A percentile compares a stretch with the other conserved stretches of the same genome.
Conservation (phyloP, 805 yeast genomes). For the Schwanniomyces yamadae region DNA sequence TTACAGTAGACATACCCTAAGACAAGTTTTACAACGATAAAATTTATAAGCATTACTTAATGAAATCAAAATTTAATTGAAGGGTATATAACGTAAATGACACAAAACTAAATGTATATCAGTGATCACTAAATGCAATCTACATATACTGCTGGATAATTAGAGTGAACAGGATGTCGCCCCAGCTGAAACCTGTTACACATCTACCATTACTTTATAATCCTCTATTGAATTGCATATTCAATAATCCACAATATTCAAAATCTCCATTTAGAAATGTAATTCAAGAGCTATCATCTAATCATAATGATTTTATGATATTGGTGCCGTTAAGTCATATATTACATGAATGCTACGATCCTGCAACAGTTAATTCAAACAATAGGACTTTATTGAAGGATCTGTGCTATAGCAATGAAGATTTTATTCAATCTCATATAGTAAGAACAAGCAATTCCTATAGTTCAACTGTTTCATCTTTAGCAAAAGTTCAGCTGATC, state of each 20-base stretch:
- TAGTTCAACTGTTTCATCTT: conserved; percentile 22
- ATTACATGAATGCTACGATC: conserved; percentile 36
- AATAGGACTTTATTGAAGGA: conserved; percentile 42
- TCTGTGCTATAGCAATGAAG: conserved; percentile 52
- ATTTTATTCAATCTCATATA: conserved; percentile 64
- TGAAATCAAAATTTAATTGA: too few relatives aligned
- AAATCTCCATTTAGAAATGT: conserved; percentile 49
- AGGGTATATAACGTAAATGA: too few relatives aligned
- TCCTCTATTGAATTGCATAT: conserved; percentile 63
- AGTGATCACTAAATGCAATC: too few relatives aligned
- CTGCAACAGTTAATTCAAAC: conserved; percentile 17
- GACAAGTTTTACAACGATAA: too few relatives aligned
- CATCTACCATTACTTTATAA: conserved; percentile 57
- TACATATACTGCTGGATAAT: too few relatives aligned
- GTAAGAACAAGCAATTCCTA: conserved; percentile 32
- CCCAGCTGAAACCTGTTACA: conserved; percentile 12
- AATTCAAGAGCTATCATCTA: conserved; percentile 39
- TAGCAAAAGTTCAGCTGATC: conserved; percentile 37
- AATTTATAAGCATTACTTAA: too few relatives aligned
- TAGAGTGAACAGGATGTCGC: conserved; percentile 4
- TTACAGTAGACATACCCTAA: too few relatives aligned
- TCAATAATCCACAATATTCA: conserved; percentile 54
- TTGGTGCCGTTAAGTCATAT: conserved; percentile 62
- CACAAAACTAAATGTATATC: too few relatives aligned
- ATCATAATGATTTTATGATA: conserved; percentile 53